Base-by-base conservation (phyloP, 75 land plant species). In the Larix kaempferi region DNA sequence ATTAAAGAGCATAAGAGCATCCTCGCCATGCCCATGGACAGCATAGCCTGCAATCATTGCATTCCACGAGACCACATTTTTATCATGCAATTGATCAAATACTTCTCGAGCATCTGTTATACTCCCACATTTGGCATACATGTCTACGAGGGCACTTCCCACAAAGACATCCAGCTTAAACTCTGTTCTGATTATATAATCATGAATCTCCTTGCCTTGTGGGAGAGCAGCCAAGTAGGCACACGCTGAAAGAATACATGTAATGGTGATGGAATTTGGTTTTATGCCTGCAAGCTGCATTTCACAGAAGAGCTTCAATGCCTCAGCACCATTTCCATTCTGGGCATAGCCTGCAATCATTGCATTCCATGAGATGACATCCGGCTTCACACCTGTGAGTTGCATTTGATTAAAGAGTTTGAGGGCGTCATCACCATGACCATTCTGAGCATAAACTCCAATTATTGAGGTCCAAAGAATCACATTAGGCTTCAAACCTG, bases 111-210 rank as follows among this genome's bases (percentile, higher is more conserved):
- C 85, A 5, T 57, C 49, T 0, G 55, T 78, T 59, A 91, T 35
- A 2, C 78, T 84, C 8, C 90, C 92, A 78, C 94, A 92, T 77
- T 91, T 94, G 15, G 85, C 78, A 76, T 89, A 94, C 90, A 85
- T 88, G 60, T 91, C 86, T n/a, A 94, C 54, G 56, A 91, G 62
- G 2, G 96, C 87, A 66, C 89, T 94, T 15, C 85, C 96, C 33
- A 94, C 78, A 16, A 83, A 73, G 22, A 86, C 85, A 54, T 86
- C 83, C 8, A 39, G 39, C 14, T 77, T 62, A 33, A 89, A 80
- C 14, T 82, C 87, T 33, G 69, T 84, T 57, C 81, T 72, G 22
- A 84, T 69, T 4, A 86, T 80, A 22, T 86, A 63, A 25, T 80
- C 89, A 79, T 91, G 96, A 1, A 88, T 88, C 79, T 85, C 81